Evolutionary conservation across 83 land plant species (phyloP), one percentile per base, ranked within the genome.

Genomic region (Picea mariana): DNA sequence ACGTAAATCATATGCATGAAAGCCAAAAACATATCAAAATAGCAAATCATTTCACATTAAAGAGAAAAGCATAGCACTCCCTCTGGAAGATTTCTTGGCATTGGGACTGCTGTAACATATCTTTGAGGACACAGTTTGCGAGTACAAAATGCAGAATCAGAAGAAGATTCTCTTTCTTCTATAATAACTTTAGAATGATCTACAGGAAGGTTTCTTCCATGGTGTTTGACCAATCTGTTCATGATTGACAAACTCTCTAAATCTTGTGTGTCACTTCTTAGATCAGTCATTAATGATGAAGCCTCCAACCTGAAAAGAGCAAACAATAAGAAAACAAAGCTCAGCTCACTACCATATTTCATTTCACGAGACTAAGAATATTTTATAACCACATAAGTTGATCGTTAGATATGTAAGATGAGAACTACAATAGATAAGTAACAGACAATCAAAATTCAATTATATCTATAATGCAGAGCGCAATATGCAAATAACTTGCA

Each of bases 51-150:
- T 76, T 76, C 18, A n/a, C 77, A 84, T 86, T 86, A 91, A 73
- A 91, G 93, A 82, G 91, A 89, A 62, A 87, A 83, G 84, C 91
- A 89, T 52, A 81, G 91, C 86, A 89, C 87, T 84, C 89, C 87
- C 79, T 91, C 93, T 26, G 93, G 93, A 52, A 91, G 88, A 87
- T 87, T 89, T 82, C 85, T 85, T 84, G 93, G 89, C 80, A 87
- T 79, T 47, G 91, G 82, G 62, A 84, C 64, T 44, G 90, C 92
- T 66, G 89, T 86, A 16, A 89, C 94, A 87, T 92, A 86, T 90
- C 90, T 88, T 78, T 90, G 92, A 27, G 84, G 86, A 73, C 55
- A 72, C 20, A 40, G 58, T 81, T 77, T 88, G n/a, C 80, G 85
- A 78, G 63, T 65, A 15, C 68, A 62, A 62, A 61, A n/a, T 2